A percentile compares a stretch with the other conserved stretches of the same genome.
These are phyloP conservation scores for Apiospora malaysiana DNA, from an alignment of 2,329 filamentous ascomycete genomes.

Conservation along the genomic window DNA sequence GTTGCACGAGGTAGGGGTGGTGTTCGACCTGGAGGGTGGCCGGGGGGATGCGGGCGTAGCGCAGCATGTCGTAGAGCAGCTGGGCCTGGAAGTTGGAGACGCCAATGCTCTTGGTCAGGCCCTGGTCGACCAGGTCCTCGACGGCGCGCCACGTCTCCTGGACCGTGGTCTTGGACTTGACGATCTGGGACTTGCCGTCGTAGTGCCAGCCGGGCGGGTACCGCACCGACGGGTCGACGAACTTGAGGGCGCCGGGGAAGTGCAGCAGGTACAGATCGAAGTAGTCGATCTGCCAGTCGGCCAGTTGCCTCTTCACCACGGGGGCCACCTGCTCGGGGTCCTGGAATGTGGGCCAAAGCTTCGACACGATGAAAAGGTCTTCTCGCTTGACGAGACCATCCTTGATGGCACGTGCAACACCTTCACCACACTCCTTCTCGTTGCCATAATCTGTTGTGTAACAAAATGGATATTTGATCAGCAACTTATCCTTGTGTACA, in stretches of 20 bases:
- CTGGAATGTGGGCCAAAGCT: conserved; percentile 94
- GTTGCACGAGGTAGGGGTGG: conserved; percentile 86
- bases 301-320: conserved; percentile 77
- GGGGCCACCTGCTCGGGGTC: conserved; percentile 77
- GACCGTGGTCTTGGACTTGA: conserved; percentile 71
- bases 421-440: conserved; percentile 78
- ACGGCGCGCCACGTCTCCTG: conserved; percentile 85
- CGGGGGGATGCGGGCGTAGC: conserved; percentile 76
- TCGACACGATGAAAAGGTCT: conserved; percentile 91
- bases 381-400: conserved; percentile 82
- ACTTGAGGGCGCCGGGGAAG: conserved; percentile 87
- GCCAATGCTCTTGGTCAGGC: conserved; percentile 76
- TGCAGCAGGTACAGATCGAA: conserved; percentile 91
- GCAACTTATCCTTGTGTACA: neutral
- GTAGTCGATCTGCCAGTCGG: conserved; percentile 86
- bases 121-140: conserved; percentile 73
- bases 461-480: neutral
- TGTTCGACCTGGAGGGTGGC: conserved; percentile 88
- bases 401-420: conserved; percentile 78
- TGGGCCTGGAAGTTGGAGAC: conserved; percentile 84
- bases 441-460: conserved; percentile 76
- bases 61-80: conserved; percentile 78
- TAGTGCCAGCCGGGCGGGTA: conserved; percentile 83
- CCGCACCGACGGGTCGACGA: conserved; percentile 77
- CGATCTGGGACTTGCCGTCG: conserved; percentile 66